Evolutionary conservation across 768 basidiomycete species (phyloP).

Genomic region (Lactarius psammicola): DNA sequence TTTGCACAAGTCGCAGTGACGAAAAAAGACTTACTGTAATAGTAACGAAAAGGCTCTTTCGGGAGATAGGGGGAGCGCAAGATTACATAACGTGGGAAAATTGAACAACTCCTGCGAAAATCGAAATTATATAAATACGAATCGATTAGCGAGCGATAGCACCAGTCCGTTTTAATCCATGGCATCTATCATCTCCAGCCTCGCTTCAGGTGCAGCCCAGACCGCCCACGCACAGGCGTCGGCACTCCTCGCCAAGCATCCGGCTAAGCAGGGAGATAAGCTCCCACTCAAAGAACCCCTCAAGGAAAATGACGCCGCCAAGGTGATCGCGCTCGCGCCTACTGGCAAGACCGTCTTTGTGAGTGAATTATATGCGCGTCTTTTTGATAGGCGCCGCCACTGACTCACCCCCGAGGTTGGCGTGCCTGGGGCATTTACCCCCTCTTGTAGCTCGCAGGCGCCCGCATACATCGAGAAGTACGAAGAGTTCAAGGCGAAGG

Average conservation of each 20-base stretch:
- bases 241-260: constrained; percentile 13
- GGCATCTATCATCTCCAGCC: constrained; percentile 8
- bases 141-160: neutral
- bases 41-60: too few relatives aligned
- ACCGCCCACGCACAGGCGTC: constrained; percentile 26
- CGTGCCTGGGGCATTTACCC: constrained; percentile 29
- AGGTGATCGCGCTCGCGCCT: constrained; percentile 12
- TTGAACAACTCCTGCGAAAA: too few relatives aligned
- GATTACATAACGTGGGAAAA: neutral
- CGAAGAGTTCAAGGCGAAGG: constrained; percentile 73
- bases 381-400: neutral
- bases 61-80: neutral
- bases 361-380: constrained; percentile 1
- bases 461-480: constrained; percentile 57
- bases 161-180: constrained; percentile 2
- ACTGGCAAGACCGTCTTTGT: constrained; percentile 27
- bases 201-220: neutral
- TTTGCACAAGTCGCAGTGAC: too few relatives aligned
- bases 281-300: constrained; percentile 19
- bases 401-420: constrained; percentile 16
- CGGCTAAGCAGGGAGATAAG: constrained; percentile 27
- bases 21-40: too few relatives aligned
- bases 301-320: constrained; percentile 24
- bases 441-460: constrained; percentile 26
- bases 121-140: neutral